Evolutionary conservation across 2,329 filamentous ascomycete genomes (phyloP), one percentile per base, ranked within the genome.

Genomic region (Aspergillus sp.): DNA sequence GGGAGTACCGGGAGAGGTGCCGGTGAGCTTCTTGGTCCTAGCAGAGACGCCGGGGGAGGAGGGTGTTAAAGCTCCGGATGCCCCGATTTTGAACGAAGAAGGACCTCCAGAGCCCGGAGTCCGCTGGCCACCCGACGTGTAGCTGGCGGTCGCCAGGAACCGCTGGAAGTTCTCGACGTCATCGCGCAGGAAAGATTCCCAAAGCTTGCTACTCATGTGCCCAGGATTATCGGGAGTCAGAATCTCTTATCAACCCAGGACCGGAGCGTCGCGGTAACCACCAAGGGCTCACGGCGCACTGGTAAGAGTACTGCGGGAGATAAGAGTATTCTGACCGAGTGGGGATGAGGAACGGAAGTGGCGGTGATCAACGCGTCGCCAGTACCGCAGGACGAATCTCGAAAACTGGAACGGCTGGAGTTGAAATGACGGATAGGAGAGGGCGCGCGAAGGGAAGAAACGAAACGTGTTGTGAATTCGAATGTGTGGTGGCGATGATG

Each of bases 141-240:
- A 84, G 73, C 84, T 82, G 78, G 89, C 84, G 76, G 86, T 87
- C 73, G 88, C 88, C 85, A 99, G 85, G 74, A 96, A 86, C 82
- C 89, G 90, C 81, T 90, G 90, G 85, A 99, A 98, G 75, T 82
- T 87, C 77, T 96, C 93, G 87, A 96, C 90, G 87, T 99, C 92
- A 85, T 97, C 91, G 87, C 97, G 90, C 83, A 96, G 90, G 77
- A 94, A 98, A 77, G 87, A 91, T 85, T 92, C 93, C 94, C 94
- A 97, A 78, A 99, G 87, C 86, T 90, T 86, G 82, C 92, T 90
- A 89, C 91, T 98, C 94, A 98, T 95, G 87, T 87, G 87, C 80
- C 75, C 77, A 69, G 67, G 71, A 60, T 70, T 68, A 56, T 73
- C 56, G 65, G 56, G 51, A 65, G 65, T 67, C 69, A 67, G 71